Evolutionary conservation across 1,284 basidiomycete genomes (phyloP).

Genomic region (Moniliella sp.): DNA sequence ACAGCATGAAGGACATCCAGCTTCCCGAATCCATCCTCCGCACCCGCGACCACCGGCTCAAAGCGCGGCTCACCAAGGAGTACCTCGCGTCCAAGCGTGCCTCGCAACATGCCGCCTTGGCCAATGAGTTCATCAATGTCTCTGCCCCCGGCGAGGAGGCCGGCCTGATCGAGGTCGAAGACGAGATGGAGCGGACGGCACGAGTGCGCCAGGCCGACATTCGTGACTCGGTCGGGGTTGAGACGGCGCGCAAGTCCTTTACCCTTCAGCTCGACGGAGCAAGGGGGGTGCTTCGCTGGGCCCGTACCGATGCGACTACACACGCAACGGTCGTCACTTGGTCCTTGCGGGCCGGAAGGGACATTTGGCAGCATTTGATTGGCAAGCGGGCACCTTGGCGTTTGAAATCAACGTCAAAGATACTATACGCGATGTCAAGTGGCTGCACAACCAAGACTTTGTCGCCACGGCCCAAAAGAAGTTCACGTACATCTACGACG

Average conservation of each 20-base stretch:
- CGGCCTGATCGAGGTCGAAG: slow-evolving; percentile 52
- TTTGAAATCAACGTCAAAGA: slow-evolving; percentile 73
- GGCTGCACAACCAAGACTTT: slow-evolving; percentile 73
- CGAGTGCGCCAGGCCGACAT: slow-evolving; percentile 64
- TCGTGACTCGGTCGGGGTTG: slow-evolving; percentile 46
- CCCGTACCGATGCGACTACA: slow-evolving; percentile 59
- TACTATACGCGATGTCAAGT: slow-evolving; percentile 73
- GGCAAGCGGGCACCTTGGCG: slow-evolving; percentile 66
- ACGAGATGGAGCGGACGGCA: slow-evolving; percentile 69
- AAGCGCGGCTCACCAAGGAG: slow-evolving; percentile 19
- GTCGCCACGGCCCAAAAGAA: slow-evolving; percentile 91
- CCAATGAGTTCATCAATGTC: slow-evolving; percentile 25
- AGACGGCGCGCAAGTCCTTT: slow-evolving; percentile 51
- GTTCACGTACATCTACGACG: slow-evolving; percentile 88
- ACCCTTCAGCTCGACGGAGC: slow-evolving; percentile 60
- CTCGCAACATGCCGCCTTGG: slow-evolving; percentile 17
- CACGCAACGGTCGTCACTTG: slow-evolving; percentile 62
- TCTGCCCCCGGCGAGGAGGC: slow-evolving; percentile 37
- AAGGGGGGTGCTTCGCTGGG: slow-evolving; percentile 38
- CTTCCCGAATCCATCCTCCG: slow-evolving; percentile 17
- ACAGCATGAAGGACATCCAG: slow-evolving; percentile 9
- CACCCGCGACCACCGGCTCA: slow-evolving; percentile 29
- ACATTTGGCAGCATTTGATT: slow-evolving; percentile 84
- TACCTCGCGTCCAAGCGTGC: slow-evolving; percentile 20
- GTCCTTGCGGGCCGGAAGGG: slow-evolving; percentile 45